These are phyloP conservation scores for Allium fistulosum DNA, from an alignment of 106 monocot species.

Conservation along the genomic window DNA sequence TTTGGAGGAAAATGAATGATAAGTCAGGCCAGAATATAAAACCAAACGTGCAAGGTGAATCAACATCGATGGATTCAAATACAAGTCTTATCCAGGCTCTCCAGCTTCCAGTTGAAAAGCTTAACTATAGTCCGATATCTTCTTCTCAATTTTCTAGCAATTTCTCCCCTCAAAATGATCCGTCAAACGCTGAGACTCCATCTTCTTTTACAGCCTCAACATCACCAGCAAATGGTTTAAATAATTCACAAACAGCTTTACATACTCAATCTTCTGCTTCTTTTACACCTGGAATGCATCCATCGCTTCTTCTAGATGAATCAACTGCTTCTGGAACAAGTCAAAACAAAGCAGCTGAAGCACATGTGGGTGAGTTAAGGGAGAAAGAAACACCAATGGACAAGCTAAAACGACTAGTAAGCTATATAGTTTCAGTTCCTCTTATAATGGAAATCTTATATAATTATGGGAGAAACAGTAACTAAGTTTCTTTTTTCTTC, in stretches of 20 bases:
- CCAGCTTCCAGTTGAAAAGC: no score
- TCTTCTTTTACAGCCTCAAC: no score
- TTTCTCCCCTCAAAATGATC: no score
- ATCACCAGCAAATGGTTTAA: no score
- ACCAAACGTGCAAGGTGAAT: no score
- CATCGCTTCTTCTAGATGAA: neutral
- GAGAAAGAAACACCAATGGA: neutral
- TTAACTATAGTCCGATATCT: no score
- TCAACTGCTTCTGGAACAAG: neutral
- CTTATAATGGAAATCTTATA: neutral
- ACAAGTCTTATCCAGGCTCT: no score
- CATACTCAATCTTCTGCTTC: conserved; percentile 1
- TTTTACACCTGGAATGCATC: neutral
- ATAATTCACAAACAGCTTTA: neutral
- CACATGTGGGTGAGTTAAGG: neutral
- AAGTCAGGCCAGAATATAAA: no score
- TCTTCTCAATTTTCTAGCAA: no score
- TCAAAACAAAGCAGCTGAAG: neutral
- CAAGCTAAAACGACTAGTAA: neutral
- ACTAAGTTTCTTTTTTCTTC: neutral
- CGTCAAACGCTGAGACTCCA: no score
- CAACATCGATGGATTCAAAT: no score
- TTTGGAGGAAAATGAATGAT: no score
- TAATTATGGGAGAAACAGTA: neutral
- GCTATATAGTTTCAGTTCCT: neutral